These are phyloP conservation scores for Sesbania bispinosa DNA, from an alignment of 306 rosid species.

Conservation along the genomic window DNA sequence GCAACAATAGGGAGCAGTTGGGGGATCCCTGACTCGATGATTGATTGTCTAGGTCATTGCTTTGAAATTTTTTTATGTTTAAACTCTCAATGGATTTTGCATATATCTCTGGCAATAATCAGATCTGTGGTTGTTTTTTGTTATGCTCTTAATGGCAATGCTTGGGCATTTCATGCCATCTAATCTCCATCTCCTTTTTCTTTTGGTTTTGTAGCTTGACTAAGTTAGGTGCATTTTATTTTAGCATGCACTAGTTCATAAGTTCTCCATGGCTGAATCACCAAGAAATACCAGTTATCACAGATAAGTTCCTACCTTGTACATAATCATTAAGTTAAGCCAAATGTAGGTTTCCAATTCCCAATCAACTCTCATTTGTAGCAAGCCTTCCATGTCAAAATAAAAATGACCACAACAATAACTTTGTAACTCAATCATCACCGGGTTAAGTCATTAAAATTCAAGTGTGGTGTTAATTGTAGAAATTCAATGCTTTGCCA, in stretches of 20 bases:
- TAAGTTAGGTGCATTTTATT: background rate
- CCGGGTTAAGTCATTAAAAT: too few species aligned
- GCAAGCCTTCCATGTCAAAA: too few species aligned
- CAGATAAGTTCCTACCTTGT: too few species aligned
- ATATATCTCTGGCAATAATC: constrained; percentile 12
- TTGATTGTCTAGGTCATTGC: background rate
- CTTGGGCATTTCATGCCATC: background rate
- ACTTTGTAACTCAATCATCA: too few species aligned
- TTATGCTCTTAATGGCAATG: background rate
- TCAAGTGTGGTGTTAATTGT: too few species aligned
- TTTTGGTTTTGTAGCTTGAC: background rate
- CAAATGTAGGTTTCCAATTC: too few species aligned
- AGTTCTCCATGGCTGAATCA: background rate
- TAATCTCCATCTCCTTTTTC: background rate
- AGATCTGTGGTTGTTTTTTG: background rate
- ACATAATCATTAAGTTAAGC: too few species aligned
- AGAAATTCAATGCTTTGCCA: too few species aligned
- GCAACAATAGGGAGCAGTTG: background rate
- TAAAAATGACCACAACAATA: too few species aligned
- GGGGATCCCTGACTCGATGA: background rate
- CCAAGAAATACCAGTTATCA: too few species aligned
- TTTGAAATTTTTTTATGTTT: background rate
- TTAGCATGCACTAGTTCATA: background rate
- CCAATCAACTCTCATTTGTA: too few species aligned
- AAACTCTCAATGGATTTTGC: constrained; percentile 9